phyloP scores from a whole-genome alignment of 2,329 filamentous ascomycete genomes.

The Botrytis fabae region DNA sequence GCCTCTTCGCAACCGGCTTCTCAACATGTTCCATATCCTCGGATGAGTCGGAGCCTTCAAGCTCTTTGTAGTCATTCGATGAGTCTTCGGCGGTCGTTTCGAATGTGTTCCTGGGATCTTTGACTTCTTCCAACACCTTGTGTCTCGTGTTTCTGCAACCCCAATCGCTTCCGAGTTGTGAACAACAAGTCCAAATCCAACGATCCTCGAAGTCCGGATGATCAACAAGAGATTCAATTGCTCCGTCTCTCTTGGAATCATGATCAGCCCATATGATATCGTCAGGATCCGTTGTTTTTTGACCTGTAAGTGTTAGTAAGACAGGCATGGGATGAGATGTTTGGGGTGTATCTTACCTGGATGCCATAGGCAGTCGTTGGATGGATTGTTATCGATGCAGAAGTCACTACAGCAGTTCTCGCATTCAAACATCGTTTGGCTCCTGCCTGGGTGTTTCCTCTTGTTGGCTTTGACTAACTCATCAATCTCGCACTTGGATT shows the following conservation, averaged over 20 bases:
- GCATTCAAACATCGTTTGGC: background rate
- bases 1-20: background rate
- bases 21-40: background rate
- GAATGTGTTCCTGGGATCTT: background rate
- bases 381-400: background rate
- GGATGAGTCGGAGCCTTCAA: background rate
- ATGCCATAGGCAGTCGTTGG: constrained; percentile 7
- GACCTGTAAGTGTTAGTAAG: background rate
- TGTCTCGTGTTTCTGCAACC: background rate
- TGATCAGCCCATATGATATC: background rate
- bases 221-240: background rate
- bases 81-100: background rate
- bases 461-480: background rate
- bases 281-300: background rate
- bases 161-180: constrained; percentile 6
- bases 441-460: background rate
- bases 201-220: background rate
- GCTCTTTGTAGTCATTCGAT: background rate
- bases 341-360: background rate
- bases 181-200: constrained; percentile 11
- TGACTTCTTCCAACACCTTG: background rate
- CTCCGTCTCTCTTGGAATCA: background rate
- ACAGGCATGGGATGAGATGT: too few species aligned
- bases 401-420: background rate
- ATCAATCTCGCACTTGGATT: background rate